Percentiles rank a stretch among this genome's conserved stretches.
These are phyloP conservation scores for Gymnopilus junonius DNA, from an alignment of 768 basidiomycete species.

Conservation along the genomic window DNA sequence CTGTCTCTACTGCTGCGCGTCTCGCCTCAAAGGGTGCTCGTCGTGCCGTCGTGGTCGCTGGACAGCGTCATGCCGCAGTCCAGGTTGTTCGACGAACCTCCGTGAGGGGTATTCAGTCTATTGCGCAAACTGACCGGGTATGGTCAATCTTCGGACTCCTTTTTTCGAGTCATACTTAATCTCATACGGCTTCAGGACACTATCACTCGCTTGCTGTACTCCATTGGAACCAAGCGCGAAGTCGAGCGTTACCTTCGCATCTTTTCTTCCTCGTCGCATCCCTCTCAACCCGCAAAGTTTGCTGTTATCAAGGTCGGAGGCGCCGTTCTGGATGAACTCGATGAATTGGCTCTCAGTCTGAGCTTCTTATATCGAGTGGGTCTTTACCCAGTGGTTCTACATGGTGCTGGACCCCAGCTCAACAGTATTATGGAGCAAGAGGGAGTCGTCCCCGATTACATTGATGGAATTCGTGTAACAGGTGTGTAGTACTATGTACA, in stretches of 20 bases:
- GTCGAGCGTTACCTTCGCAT: slow-evolving; percentile 98
- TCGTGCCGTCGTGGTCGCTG: slow-evolving; percentile 53
- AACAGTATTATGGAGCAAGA: slow-evolving; percentile 93
- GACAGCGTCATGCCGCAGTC: slow-evolving; percentile 49
- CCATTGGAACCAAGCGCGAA: slow-evolving; percentile 95
- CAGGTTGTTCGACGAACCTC: slow-evolving; percentile 42
- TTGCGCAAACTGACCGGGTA: slow-evolving; percentile 78
- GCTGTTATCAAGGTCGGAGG: slow-evolving; percentile 99
- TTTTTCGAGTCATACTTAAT: neutral
- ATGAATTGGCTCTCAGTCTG: slow-evolving; percentile 92
- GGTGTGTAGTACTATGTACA: slow-evolving; percentile 68
- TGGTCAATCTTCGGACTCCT: slow-evolving; percentile 24
- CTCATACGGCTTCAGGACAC: slow-evolving; percentile 69
- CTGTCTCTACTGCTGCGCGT: slow-evolving; percentile 38
- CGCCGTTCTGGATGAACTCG: slow-evolving; percentile 88
- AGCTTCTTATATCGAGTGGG: slow-evolving; percentile 97
- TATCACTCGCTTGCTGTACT: slow-evolving; percentile 94
- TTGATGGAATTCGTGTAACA: slow-evolving; percentile 96
- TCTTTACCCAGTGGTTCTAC: slow-evolving; percentile 96
- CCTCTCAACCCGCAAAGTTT: slow-evolving; percentile 90
- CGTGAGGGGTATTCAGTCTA: slow-evolving; percentile 56
- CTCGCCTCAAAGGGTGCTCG: slow-evolving; percentile 41
- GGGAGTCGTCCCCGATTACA: slow-evolving; percentile 95
- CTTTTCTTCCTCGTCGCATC: slow-evolving; percentile 92
- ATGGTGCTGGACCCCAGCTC: slow-evolving; percentile 94